Evolutionary conservation across 139 green algal species (phyloP), one percentile per base, ranked within the genome.

Genomic region (Eudorina sp.): DNA sequence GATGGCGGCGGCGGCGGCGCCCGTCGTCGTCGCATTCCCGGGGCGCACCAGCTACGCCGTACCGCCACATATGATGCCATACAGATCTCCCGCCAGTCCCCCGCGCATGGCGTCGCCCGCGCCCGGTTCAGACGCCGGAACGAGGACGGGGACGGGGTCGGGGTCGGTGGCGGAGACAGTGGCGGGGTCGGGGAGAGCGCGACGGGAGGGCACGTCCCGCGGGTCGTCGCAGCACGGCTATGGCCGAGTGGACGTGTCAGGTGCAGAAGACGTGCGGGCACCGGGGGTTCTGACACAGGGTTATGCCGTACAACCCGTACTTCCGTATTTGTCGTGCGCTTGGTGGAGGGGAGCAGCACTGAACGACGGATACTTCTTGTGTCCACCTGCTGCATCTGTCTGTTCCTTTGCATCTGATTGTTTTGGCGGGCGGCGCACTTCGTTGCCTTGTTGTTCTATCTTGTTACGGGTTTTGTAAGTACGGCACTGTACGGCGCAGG

Each of bases 231-330:
- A n/a, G 14, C 6, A 72, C 62, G 62, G 62, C 62, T 48, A 76
- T 34, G 31, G 38, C 68, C 36, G 38, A 25, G 68, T 76, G 68
- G 68, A 76, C 40, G 68, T 76, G 40, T 76, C 68, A 46, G 68
- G 68, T 76, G 53, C n/a, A n/a, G n/a, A n/a, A n/a, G n/a, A n/a
- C n/a, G n/a, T n/a, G n/a, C n/a, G n/a, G 11, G 11, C 14, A 7
- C 58, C 5, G 23, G 5, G 58, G 9, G 13, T 21, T 68, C 58
- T 25, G 23, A 21, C 9, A 21, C 16, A 18, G 4, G 23, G 23
- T 5, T n/a, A n/a, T n/a, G n/a, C n/a, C n/a, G n/a, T n/a, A n/a
- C n/a, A n/a, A n/a, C n/a, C n/a, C n/a, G n/a, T n/a, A n/a, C n/a
- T n/a, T n/a, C n/a, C n/a, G n/a, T n/a, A n/a, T n/a, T n/a, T n/a